Conservation (phyloP, 495 filamentous ascomycete genomes). For the Parachaetomium inaequale region DNA sequence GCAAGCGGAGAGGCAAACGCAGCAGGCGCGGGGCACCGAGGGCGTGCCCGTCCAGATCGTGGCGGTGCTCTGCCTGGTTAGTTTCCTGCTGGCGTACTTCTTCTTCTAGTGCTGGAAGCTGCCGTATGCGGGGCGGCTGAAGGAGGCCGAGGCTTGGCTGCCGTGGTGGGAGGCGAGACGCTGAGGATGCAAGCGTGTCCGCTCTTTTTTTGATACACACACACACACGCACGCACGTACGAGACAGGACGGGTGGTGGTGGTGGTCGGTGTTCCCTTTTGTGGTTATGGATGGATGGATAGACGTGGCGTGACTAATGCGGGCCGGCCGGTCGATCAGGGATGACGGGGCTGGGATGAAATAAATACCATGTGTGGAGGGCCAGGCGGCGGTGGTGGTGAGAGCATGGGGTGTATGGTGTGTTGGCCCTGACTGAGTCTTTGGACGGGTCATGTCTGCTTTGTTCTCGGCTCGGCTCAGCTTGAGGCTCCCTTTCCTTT, state of each 20-base stretch:
- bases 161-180: neutral
- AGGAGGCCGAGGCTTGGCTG: neutral
- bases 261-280: neutral
- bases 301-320: slow-evolving; percentile 14
- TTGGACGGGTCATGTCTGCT: neutral
- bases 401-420: neutral
- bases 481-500: neutral
- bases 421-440: neutral
- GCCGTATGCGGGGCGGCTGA: neutral
- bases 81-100: slow-evolving; percentile 90
- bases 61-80: slow-evolving; percentile 76
- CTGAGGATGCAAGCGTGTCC: neutral
- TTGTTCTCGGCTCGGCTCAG: neutral
- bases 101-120: slow-evolving; percentile 67
- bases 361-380: slow-evolving; percentile 9
- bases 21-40: slow-evolving; percentile 46
- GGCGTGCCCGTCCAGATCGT: slow-evolving; percentile 86
- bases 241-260: neutral
- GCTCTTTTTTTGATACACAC: slow-evolving; percentile 3
- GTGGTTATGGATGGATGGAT: slow-evolving; percentile 8
- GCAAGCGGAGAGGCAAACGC: slow-evolving; percentile 46
- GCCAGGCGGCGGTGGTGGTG: neutral
- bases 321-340: neutral
- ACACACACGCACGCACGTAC: neutral
- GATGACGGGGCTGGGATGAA: neutral